Evolutionary conservation across 352 stramenopile genomes (phyloP).

Genomic region (Pythium grandisporangium): DNA sequence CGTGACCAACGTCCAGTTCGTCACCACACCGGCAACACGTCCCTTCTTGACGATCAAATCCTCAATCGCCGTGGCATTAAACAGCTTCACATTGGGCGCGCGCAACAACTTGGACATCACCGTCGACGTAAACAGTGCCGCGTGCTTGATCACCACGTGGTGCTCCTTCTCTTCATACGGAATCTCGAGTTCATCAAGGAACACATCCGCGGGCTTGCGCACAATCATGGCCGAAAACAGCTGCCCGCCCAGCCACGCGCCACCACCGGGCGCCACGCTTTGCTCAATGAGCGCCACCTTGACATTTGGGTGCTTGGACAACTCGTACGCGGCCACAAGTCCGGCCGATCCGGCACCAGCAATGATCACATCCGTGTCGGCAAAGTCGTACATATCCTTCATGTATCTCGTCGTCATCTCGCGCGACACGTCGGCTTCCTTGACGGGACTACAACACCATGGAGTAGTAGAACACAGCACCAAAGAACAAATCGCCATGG

Average conservation of each 20-base stretch:
- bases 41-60: conserved; percentile 59
- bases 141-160: conserved; percentile 62
- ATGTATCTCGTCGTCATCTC: conserved; percentile 69
- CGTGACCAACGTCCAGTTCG: conserved; percentile 61
- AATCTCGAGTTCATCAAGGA: conserved; percentile 60
- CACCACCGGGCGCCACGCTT: conserved; percentile 39
- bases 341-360: conserved; percentile 46
- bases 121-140: conserved; percentile 53
- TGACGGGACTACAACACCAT: conserved; percentile 27
- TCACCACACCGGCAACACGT: conserved; percentile 48
- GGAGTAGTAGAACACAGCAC: background rate
- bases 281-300: conserved; percentile 56
- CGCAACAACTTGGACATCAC: conserved; percentile 51
- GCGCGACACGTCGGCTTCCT: conserved; percentile 52
- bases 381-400: conserved; percentile 70
- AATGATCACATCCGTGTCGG: conserved; percentile 60
- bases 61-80: conserved; percentile 63
- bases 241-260: conserved; percentile 50
- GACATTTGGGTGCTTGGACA: conserved; percentile 50
- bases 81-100: conserved; percentile 57
- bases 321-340: conserved; percentile 45
- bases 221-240: conserved; percentile 66
- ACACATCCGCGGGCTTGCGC: conserved; percentile 47
- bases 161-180: conserved; percentile 54
- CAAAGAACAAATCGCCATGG: no score